Evolutionary conservation across 2,329 filamentous ascomycete genomes (phyloP).

Genomic region (Cladosporium sp.): DNA sequence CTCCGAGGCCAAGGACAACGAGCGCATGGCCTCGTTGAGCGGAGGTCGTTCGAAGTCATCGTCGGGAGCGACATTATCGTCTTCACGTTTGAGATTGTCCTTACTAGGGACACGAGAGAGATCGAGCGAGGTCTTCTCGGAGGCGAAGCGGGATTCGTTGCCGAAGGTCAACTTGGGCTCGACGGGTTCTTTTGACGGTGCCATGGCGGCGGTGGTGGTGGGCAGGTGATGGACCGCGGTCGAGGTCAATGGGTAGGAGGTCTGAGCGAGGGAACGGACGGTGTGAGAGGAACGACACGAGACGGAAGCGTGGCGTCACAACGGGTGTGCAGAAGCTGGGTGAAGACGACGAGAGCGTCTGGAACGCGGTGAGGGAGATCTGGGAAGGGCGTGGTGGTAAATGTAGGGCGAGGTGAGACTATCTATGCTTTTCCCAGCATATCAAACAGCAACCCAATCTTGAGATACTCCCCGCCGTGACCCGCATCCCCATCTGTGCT

Average conservation of each 20-base stretch:
- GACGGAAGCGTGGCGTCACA: background rate
- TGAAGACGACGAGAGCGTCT: background rate
- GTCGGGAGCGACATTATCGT: background rate
- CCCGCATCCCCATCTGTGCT: slow-evolving; percentile 4
- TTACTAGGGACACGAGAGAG: slow-evolving; percentile 5
- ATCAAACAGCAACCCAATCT: background rate
- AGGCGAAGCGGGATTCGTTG: slow-evolving; percentile 3
- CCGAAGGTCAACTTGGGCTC: slow-evolving; percentile 5
- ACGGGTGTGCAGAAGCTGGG: background rate
- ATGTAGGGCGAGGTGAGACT: slow-evolving; percentile 11
- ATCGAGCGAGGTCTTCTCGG: slow-evolving; percentile 9
- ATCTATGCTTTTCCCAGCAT: slow-evolving; percentile 8
- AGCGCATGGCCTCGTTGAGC: slow-evolving; percentile 10
- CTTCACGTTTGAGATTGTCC: background rate
- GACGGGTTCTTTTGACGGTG: slow-evolving; percentile 2
- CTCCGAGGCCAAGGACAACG: slow-evolving; percentile 8
- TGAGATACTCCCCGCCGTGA: background rate
- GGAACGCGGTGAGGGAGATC: background rate
- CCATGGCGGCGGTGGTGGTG: slow-evolving; percentile 4
- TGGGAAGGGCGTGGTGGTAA: background rate
- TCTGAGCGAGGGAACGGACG: slow-evolving; percentile 5
- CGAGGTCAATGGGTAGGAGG: slow-evolving; percentile 1
- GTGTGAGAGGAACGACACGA: background rate
- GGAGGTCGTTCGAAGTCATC: background rate
- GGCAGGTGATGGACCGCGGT: slow-evolving; percentile 4